Base-by-base conservation (phyloP, 768 basidiomycete genomes). In the Naematelia encephala region DNA sequence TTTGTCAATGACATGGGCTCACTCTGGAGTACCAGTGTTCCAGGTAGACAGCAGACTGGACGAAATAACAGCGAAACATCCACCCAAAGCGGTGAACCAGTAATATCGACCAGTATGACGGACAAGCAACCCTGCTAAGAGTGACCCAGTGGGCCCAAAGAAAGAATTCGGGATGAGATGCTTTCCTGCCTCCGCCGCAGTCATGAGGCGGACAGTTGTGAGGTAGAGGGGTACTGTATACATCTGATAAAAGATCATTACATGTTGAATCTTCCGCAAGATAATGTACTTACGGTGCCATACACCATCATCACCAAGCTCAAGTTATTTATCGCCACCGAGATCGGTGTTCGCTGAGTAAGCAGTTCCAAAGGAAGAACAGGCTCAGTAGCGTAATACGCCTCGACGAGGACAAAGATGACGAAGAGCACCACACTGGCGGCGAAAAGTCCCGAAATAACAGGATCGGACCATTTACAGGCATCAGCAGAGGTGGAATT, bases 151-250 rank as follows among this genome's bases (percentile, higher is more conserved):
- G 3, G 91, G 87, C 54, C 94, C 82, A 49, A 88, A 86, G 61
- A 88, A 76, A 30, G 90, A 89, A 78, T 92, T 91, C 27, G 93
- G 92, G 39, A 96, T 79, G 22, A 97, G 78, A 79, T 92, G 91
- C 16, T 44, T 28, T 87, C 90, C 91, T 57, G 91, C 82, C 61
- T 82, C 80, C 46, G 86, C 82, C 25, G 91, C 82, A n/a, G 83
- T 83, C 57, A 81, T 80, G 26, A 89, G 78, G 67, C 84, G 82
- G 42, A 90, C 91, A 22, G 89, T 86, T 59, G 87, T 84, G 70
- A 90, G 91, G 79, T 88, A 92, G 84, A 92, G 74, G 5, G 91
- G 90, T 21, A 88, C 81, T 70, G 89, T 91, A 75, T 91, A 92
- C 23, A 93, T 81, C 90, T 82, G 60, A 5, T 2, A n/a, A n/a